phyloP scores from a whole-genome alignment of 2,329 filamentous ascomycete genomes.

The Fusarium sp. region DNA sequence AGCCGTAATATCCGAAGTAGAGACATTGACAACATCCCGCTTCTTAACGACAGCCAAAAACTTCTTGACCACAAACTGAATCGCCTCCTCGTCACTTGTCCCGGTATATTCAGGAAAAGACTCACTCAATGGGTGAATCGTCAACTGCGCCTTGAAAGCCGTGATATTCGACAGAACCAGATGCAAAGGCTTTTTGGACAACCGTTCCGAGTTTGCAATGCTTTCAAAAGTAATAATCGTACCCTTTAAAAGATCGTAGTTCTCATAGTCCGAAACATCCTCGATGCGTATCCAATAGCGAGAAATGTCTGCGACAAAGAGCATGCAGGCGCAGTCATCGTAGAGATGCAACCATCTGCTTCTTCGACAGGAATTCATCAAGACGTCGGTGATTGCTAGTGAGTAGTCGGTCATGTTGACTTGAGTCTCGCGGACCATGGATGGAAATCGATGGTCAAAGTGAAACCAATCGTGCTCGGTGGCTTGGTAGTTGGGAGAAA shows the following conservation, averaged over 20 bases:
- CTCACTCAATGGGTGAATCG: background rate
- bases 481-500: background rate
- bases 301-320: background rate
- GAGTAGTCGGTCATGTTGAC: background rate
- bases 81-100: background rate
- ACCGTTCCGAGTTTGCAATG: background rate
- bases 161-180: background rate
- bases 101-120: background rate
- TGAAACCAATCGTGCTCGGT: constrained; percentile 13
- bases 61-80: background rate
- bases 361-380: background rate
- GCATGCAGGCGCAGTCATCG: background rate
- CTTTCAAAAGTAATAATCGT: background rate
- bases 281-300: background rate
- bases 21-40: background rate
- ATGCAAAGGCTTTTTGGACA: background rate
- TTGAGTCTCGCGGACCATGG: background rate
- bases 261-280: background rate
- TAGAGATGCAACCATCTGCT: constrained; percentile 2
- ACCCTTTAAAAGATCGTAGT: background rate
- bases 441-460: background rate
- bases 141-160: background rate
- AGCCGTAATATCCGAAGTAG: background rate
- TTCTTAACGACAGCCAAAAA: background rate
- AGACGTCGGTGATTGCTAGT: background rate